Evolutionary conservation across 768 basidiomycete species (phyloP), one percentile per base, ranked within the genome.

Genomic region (Agaricus blazei): DNA sequence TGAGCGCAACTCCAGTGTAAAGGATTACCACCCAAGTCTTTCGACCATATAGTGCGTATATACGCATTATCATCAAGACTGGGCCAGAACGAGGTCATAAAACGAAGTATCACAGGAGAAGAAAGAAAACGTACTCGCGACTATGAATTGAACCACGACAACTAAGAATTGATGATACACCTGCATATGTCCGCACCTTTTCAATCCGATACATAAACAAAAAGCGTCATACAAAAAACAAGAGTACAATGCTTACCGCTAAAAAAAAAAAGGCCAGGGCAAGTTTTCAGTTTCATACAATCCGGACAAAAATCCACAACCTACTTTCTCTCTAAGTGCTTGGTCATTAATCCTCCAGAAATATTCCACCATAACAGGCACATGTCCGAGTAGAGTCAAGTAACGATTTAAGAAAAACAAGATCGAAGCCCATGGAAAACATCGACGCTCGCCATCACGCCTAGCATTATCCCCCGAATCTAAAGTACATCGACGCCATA

Each of bases 321-420:
- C 31, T 34, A 74, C 72, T 12, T 62, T 48, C n/a, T 61, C 54
- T 47, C 67, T 42, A 7, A 31, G 64, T 6, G 51, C 49, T 3
- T 59, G 50, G 51, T 57, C 56, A 7, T 56, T 48, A 15, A 67
- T 62, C 7, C 59, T 56, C 66, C 65, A 72, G 47, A 71, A 74
- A n/a, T 65, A 65, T 53, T 72, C 67, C 2, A 67, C 31, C 4
- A 71, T 60, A 29, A 73, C 62, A 15, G 76, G 72, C 1, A 73
- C 54, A 56, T 75, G 76, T 2, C 73, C 71, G 9, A 72, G 56
- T 6, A 78, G 53, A 5, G 72, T 56, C 2, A 74, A 48, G 54
- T 79, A 81, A 7, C 78, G 75, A 53, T 75, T 79, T 26, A 71
- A 29, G 51, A 74, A 70, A 63, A 78, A 79, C 9, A 77, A 67